A percentile compares a stretch with the other conserved stretches of the same genome.
These are phyloP conservation scores for Chloris gayana DNA, from an alignment of 176 grass and related monocot species.

Conservation along the genomic window DNA sequence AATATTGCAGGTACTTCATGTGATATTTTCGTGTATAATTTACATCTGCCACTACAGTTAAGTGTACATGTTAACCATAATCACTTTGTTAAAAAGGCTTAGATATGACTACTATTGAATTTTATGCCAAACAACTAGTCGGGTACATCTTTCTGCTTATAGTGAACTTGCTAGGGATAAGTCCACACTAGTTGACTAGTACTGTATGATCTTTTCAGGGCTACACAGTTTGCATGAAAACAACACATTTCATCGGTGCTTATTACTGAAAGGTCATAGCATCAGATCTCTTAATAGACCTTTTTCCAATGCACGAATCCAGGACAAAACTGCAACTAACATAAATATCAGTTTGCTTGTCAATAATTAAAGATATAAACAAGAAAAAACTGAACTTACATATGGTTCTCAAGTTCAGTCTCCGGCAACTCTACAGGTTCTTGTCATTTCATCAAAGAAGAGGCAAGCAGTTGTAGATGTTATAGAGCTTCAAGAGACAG, in stretches of 20 bases:
- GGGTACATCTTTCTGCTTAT: no score
- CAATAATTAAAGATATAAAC: not conserved
- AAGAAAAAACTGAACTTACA: not conserved
- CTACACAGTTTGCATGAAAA: no score
- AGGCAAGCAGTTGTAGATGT: slow-evolving; percentile 20
- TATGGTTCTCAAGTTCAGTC: not conserved
- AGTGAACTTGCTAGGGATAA: no score
- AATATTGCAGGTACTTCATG: slow-evolving; percentile 31
- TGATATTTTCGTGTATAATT: not conserved
- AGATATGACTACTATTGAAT: no score
- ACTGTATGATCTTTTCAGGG: no score
- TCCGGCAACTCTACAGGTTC: slow-evolving; percentile 22
- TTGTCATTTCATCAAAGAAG: slow-evolving; percentile 42
- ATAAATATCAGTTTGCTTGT: not conserved
- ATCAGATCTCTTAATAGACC: not conserved
- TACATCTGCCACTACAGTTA: not conserved
- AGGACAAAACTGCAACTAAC: not conserved
- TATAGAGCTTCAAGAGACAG: slow-evolving; percentile 43
- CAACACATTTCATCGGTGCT: no score
- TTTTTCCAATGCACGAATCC: not conserved
- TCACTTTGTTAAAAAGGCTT: no score
- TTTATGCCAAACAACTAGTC: no score
- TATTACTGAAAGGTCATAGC: not conserved
- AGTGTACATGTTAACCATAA: not conserved
- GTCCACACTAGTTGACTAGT: not conserved